Conservation (phyloP, 2,329 filamentous ascomycete genomes). For the Fusarium sp. region DNA sequence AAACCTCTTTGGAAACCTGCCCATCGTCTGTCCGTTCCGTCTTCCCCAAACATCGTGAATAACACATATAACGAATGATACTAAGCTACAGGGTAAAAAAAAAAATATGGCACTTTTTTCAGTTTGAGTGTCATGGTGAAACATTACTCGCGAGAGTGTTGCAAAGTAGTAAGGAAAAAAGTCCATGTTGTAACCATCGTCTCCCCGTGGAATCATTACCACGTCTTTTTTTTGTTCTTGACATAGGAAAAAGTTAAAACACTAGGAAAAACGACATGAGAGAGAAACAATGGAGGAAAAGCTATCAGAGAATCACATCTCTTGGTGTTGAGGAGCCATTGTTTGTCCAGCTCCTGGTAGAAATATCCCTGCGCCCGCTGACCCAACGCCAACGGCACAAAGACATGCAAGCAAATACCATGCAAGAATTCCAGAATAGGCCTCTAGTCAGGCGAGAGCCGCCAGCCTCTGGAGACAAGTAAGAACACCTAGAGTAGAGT, state of each 20-base stretch:
- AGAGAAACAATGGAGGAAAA: background rate
- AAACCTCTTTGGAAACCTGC: slow-evolving; percentile 1
- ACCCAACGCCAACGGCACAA: slow-evolving; percentile 43
- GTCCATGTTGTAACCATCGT: slow-evolving; percentile 6
- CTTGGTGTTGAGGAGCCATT: slow-evolving; percentile 21
- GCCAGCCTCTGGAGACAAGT: slow-evolving; percentile 58
- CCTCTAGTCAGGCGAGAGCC: slow-evolving; percentile 37
- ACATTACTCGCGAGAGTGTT: slow-evolving; percentile 28
- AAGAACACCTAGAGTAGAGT: slow-evolving; percentile 52
- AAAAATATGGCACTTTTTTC: background rate
- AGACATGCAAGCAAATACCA: slow-evolving; percentile 38
- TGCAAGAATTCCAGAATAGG: slow-evolving; percentile 31
- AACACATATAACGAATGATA: slow-evolving; percentile 33
- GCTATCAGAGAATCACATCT: slow-evolving; percentile 23
- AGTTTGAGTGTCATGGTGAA: slow-evolving; percentile 26
- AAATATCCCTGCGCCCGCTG: slow-evolving; percentile 37
- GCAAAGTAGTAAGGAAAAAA: slow-evolving; percentile 20
- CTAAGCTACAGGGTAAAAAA: slow-evolving; percentile 1
- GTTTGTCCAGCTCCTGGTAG: slow-evolving; percentile 19
- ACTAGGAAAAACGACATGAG: background rate
- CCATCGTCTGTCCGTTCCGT: background rate
- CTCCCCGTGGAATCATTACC: slow-evolving; percentile 4
- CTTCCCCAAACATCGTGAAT: background rate
- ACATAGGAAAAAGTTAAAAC: background rate
- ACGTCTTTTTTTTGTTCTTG: slow-evolving; percentile 1